These are phyloP conservation scores for Tetracladium marchalianum DNA, from an alignment of 495 filamentous ascomycete genomes.

Conservation along the genomic window DNA sequence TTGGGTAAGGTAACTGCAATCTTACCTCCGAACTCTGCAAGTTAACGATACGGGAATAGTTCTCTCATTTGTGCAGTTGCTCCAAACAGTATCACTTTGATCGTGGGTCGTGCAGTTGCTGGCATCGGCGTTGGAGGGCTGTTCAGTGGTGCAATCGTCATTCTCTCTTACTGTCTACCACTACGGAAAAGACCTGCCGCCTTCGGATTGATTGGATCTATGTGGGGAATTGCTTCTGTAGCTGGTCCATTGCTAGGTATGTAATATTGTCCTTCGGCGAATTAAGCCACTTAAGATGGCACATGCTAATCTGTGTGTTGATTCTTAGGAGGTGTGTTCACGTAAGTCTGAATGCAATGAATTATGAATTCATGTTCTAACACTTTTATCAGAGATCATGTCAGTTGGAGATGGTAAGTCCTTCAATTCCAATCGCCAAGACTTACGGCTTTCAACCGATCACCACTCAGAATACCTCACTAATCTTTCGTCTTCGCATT, in stretches of 20 bases:
- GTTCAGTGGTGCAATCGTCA: slow-evolving; percentile 32
- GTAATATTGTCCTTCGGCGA: not conserved
- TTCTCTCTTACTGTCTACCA: slow-evolving; percentile 42
- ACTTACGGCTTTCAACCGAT: not conserved
- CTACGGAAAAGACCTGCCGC: slow-evolving; percentile 58
- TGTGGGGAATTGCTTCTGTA: slow-evolving; percentile 75
- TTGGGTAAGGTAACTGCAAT: slow-evolving; percentile 29
- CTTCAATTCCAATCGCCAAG: not conserved
- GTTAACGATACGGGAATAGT: slow-evolving; percentile 13
- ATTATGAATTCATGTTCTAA: not conserved
- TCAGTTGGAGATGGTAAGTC: slow-evolving; percentile 37
- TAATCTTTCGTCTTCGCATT: too few relatives aligned
- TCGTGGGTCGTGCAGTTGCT: slow-evolving; percentile 53
- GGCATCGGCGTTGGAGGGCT: slow-evolving; percentile 46
- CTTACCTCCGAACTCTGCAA: not conserved
- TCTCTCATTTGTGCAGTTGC: slow-evolving; percentile 54
- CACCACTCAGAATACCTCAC: not conserved
- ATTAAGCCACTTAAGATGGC: slow-evolving; percentile 21
- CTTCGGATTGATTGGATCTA: slow-evolving; percentile 68
- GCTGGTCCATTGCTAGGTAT: slow-evolving; percentile 43
- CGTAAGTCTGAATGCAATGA: slow-evolving; percentile 16
- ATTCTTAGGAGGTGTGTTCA: slow-evolving; percentile 33
- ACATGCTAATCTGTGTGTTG: slow-evolving; percentile 17
- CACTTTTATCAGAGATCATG: slow-evolving; percentile 20
- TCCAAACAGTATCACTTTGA: slow-evolving; percentile 46